Evolutionary conservation across 768 basidiomycete species (phyloP), one percentile per base, ranked within the genome.

Genomic region (Lentinula sp.): DNA sequence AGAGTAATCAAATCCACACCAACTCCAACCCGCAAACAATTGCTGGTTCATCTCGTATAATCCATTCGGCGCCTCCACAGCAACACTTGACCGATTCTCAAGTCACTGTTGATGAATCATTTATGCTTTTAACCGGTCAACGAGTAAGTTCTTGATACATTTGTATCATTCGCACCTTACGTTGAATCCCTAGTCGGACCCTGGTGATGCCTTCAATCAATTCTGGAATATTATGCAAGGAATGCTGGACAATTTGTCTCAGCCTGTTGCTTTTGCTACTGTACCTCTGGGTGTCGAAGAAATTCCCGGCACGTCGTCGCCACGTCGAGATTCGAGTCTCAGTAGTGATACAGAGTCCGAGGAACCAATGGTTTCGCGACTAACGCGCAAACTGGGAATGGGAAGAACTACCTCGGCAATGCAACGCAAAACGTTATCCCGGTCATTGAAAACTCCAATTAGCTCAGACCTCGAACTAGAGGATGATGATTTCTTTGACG

Each of bases 141-240:
- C 81, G 85, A 66, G 89, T 91, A 67, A 66, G 84, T 36, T 28
- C 41, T 2, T 45, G 52, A 43, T 20, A 45, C 45, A 48, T 58
- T 46, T 53, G 62, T 43, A 9, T 43, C 55, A 50, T 53, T 66
- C 45, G 59, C 43, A 52, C 43, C 36, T 39, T 33, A 58, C 54
- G 36, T 50, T 12, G 51, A 45, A 20, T 45, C 52, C 60, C 8
- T 63, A 89, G 88, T 86, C 86, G 62, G 92, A 94, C 67, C 87
- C 91, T 2, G 85, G 88, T 4, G 92, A 94, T 67, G 86, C 90
- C 4, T 94, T 94, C 76, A 91, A 92, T 68, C 83, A 91, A 66
- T 94, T 93, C 68, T 94, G 92, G 92, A 85, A 82, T 65, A 89
- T 90, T 53, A 88, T 93, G 78, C 90, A 93, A 72, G 90, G 86